Evolutionary conservation across 2,329 filamentous ascomycete genomes (phyloP).

Genomic region (Helicocarpus griseus): DNA sequence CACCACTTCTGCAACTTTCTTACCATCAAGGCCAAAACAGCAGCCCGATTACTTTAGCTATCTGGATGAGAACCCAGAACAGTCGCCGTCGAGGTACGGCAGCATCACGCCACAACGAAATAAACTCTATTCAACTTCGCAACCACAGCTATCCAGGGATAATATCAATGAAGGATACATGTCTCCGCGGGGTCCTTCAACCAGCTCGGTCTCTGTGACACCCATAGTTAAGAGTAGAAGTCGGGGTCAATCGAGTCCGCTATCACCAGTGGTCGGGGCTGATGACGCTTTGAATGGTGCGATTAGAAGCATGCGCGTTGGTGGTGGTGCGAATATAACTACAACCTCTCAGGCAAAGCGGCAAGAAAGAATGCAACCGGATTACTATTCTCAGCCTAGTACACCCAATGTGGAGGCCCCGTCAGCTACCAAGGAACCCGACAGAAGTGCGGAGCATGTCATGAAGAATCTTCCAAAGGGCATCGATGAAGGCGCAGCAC

Average conservation of each 20-base stretch:
- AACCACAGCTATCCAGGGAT: neutral
- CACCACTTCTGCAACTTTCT: constrained; percentile 17
- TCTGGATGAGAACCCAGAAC: constrained; percentile 27
- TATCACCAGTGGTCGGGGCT: constrained; percentile 1
- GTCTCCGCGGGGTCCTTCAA: neutral
- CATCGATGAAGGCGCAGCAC: constrained; percentile 71
- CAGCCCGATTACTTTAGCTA: constrained; percentile 24
- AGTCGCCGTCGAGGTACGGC: constrained; percentile 13
- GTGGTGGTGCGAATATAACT: neutral
- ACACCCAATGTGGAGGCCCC: constrained; percentile 30
- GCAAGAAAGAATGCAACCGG: constrained; percentile 26
- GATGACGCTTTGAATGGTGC: constrained; percentile 3
- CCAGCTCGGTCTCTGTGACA: neutral
- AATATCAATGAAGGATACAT: neutral
- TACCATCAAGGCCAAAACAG: constrained; percentile 32
- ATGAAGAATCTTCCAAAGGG: constrained; percentile 72
- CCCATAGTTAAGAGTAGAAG: neutral
- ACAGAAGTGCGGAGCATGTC: constrained; percentile 53
- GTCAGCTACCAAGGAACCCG: constrained; percentile 35
- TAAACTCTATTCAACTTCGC: neutral
- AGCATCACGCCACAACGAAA: neutral
- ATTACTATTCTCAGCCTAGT: neutral
- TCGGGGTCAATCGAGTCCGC: constrained; percentile 9
- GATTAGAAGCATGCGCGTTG: neutral
- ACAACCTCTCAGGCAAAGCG: constrained; percentile 12